Base-by-base conservation (phyloP, 768 basidiomycete genomes). In the Tulasnella sp. region DNA sequence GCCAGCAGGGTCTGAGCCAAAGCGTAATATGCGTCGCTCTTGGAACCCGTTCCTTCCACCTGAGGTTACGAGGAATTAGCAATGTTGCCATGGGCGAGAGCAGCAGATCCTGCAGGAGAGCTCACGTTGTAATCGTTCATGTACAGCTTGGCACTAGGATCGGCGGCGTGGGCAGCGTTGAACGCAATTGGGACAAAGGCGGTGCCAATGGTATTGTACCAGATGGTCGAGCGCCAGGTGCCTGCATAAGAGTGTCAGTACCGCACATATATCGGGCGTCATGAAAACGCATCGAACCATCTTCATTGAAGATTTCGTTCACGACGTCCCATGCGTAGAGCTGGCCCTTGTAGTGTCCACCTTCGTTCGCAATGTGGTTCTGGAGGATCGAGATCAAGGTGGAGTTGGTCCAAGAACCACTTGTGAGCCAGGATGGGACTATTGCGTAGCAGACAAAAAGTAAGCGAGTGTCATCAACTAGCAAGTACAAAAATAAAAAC, bases 241-340 rank as follows among this genome's bases (percentile, higher is more conserved):
- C 31, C 37, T 64, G 28, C 8, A 41, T 40, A 3, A 28, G 8
- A 28, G n/a, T 64, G 60, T 28, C n/a, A 28, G 31, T 24, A 34
- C 11, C 12, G 60, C 2, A 37, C 37, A 37, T 37, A 37, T 37
- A 37, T 60, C 58, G 28, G 4, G 22, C 9, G 58, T 22, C 9
- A 22, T 2, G 58, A 28, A 28, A 60, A 24, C 1, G 18, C 58
- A 18, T 9, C 81, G 37, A 37, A 81, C 81, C 91, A 82, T 92
- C 87, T 44, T 92, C 91, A 82, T 91, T 90, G 86, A 92, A 90
- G 12, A 89, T 88, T 84, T 91, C 90, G 77, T 91, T 91, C 76
- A 91, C 85, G 48, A 90, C 89, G 82, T 90, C 90, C 89, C 89
- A 77, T n/a, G 44, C 85, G 82, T 88, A 91, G 88, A 90, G 85